Percentiles rank a stretch among this genome's conserved stretches.
Conservation (phyloP, 768 basidiomycete genomes). For the Galerina marginata region DNA sequence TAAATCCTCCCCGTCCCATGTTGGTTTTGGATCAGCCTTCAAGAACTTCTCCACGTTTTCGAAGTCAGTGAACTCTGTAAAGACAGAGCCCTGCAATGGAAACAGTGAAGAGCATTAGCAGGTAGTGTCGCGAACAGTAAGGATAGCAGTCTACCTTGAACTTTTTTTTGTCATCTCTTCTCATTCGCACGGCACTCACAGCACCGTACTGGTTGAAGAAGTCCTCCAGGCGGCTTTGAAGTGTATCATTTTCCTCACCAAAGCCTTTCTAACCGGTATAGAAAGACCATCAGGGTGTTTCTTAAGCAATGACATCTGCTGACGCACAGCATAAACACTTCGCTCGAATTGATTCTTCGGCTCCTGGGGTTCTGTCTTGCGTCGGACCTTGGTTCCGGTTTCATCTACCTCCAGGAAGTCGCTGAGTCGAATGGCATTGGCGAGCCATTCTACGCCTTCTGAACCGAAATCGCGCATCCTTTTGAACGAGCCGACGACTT, state of each 20-base stretch:
- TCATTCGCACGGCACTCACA: slow-evolving; percentile 86
- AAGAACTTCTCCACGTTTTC: slow-evolving; percentile 76
- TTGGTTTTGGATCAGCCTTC: slow-evolving; percentile 79
- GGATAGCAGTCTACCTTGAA: slow-evolving; percentile 71
- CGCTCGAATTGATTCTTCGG: slow-evolving; percentile 82
- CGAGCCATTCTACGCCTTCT: slow-evolving; percentile 71
- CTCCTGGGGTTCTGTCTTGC: slow-evolving; percentile 75
- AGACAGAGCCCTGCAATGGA: slow-evolving; percentile 78
- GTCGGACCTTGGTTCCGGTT: slow-evolving; percentile 71
- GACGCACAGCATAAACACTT: slow-evolving; percentile 86
- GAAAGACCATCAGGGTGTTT: background rate
- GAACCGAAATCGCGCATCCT: slow-evolving; percentile 81
- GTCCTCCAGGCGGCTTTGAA: slow-evolving; percentile 77
- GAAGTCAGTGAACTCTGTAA: slow-evolving; percentile 83
- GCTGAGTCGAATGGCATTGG: slow-evolving; percentile 61
- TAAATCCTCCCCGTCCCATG: slow-evolving; percentile 78
- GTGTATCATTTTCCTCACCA: slow-evolving; percentile 61
- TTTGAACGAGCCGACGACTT: slow-evolving; percentile 91
- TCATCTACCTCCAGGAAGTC: slow-evolving; percentile 76
- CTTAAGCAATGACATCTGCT: background rate
- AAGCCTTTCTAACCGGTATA: slow-evolving; percentile 80
- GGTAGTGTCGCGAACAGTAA: background rate
- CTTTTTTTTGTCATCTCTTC: slow-evolving; percentile 80
- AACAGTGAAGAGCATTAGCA: background rate
- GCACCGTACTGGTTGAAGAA: slow-evolving; percentile 82